Evolutionary conservation across 305 asterid species (phyloP), one percentile per base, ranked within the genome.

Genomic region (Solanum chacoense): DNA sequence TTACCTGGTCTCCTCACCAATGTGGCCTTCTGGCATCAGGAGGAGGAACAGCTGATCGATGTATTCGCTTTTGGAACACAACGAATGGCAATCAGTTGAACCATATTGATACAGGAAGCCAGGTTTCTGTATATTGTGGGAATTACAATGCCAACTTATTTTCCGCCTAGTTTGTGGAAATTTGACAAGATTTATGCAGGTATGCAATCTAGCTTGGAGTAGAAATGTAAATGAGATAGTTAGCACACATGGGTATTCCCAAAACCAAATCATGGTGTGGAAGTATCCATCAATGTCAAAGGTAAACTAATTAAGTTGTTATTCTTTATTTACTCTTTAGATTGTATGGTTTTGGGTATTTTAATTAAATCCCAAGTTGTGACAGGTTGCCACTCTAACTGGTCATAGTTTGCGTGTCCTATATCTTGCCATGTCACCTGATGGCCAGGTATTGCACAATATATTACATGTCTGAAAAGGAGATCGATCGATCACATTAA

Each of bases 11-110:
- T 22, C 99, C 99, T 74, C 99, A 98, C 90, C 98, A 96, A 83
- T 94, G 88, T 24, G 95, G 98, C 29, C 94, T 96, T 89, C 93
- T 96, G 35, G 99, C 98, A 8, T 98, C 99, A 4, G 99, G 99
- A 26, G 99, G 99, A 75, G 99, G 99, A 87, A 98, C 99, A 55
- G 99, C 99, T 31, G 99, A 98, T 89, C 95, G 99, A 12, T 95
- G 99, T 93, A 98, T 98, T 90, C 98, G 99, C 36, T 98, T 98
- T 90, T 98, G 99, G 99, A 98, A 95, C 88, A 98, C 99, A 14
- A 89, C 93, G 1, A 95, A 94, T 34, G 98, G 99, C 89, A 94
- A 93, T 93, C 99, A 96, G 71, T 81, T 96, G 84, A 98, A 95
- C 50, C 93, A 94, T 67, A 88, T 98, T 2, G 99, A 98, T 89